These are phyloP conservation scores for Talaromyces amestolkiae DNA, from an alignment of 2,329 filamentous ascomycete genomes.

Conservation along the genomic window DNA sequence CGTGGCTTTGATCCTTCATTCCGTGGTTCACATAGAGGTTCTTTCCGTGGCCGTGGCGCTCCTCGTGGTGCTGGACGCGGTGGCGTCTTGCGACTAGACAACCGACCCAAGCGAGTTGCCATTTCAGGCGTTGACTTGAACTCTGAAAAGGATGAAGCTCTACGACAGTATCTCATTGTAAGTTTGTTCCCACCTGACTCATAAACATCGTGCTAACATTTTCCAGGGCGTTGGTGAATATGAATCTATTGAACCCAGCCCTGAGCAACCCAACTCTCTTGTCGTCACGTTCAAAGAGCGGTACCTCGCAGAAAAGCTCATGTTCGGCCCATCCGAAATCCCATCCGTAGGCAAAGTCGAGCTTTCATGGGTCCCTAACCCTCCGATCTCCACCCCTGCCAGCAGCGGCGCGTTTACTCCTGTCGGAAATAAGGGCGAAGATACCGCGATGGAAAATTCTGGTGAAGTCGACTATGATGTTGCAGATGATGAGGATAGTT, in stretches of 20 bases:
- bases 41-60: constrained; percentile 44
- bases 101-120: constrained; percentile 55
- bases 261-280: constrained; percentile 40
- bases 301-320: constrained; percentile 55
- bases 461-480: constrained; percentile 52
- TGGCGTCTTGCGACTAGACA: constrained; percentile 57
- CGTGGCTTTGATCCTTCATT: constrained; percentile 42
- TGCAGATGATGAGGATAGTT: constrained; percentile 37
- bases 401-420: constrained; percentile 22
- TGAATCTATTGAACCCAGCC: constrained; percentile 44
- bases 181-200: constrained; percentile 21
- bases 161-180: constrained; percentile 57
- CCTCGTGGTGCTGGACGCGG: constrained; percentile 41
- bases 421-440: constrained; percentile 27
- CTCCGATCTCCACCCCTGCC: constrained; percentile 25
- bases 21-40: constrained; percentile 38
- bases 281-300: constrained; percentile 49
- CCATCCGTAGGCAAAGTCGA: constrained; percentile 55
- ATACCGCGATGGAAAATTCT: constrained; percentile 34
- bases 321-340: constrained; percentile 48
- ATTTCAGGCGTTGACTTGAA: constrained; percentile 50
- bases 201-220: constrained; percentile 19
- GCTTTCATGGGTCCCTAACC: constrained; percentile 53
- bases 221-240: constrained; percentile 47
- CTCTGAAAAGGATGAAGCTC: constrained; percentile 53